Conservation (phyloP, 2,329 filamentous ascomycete genomes). For the Elsinoe arachidis region DNA sequence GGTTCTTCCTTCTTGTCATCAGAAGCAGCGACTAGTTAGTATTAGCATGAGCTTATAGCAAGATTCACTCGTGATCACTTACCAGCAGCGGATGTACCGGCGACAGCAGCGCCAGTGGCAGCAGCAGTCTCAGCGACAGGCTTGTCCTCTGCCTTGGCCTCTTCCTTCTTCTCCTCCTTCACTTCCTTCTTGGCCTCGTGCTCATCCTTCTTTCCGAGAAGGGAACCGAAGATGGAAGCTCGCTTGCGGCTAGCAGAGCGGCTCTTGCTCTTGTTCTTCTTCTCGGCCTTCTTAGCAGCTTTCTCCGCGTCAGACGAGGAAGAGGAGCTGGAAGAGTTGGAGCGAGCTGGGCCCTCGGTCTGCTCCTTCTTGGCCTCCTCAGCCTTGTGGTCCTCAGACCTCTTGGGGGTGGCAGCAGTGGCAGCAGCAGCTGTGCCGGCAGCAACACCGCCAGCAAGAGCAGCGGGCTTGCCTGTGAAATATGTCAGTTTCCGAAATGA, state of each 20-base stretch:
- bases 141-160: slow-evolving; percentile 35
- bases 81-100: slow-evolving; percentile 27
- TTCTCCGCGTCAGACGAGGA: slow-evolving; percentile 41
- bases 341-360: slow-evolving; percentile 36
- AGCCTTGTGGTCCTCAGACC: slow-evolving; percentile 27
- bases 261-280: slow-evolving; percentile 47
- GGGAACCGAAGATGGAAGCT: slow-evolving; percentile 48
- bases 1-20: slow-evolving; percentile 19
- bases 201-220: slow-evolving; percentile 55
- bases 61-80: slow-evolving; percentile 22
- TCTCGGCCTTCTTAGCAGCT: slow-evolving; percentile 25
- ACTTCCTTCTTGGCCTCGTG: slow-evolving; percentile 32
- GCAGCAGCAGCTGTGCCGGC: slow-evolving; percentile 22
- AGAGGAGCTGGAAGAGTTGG: slow-evolving; percentile 30
- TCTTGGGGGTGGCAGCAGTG: slow-evolving; percentile 31
- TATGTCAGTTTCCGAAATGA: slow-evolving; percentile 28
- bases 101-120: slow-evolving; percentile 32
- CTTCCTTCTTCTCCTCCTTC: slow-evolving; percentile 31
- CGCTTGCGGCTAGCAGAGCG: slow-evolving; percentile 54
- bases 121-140: slow-evolving; percentile 22
- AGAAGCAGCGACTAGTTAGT: slow-evolving; percentile 20
- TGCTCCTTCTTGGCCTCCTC: slow-evolving; percentile 36
- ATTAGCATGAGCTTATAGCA: background rate
- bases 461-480: slow-evolving; percentile 30
- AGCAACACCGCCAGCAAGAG: slow-evolving; percentile 27